These are phyloP conservation scores for Gastrolobium villosum DNA, from an alignment of 306 rosid genomes.

Conservation along the genomic window DNA sequence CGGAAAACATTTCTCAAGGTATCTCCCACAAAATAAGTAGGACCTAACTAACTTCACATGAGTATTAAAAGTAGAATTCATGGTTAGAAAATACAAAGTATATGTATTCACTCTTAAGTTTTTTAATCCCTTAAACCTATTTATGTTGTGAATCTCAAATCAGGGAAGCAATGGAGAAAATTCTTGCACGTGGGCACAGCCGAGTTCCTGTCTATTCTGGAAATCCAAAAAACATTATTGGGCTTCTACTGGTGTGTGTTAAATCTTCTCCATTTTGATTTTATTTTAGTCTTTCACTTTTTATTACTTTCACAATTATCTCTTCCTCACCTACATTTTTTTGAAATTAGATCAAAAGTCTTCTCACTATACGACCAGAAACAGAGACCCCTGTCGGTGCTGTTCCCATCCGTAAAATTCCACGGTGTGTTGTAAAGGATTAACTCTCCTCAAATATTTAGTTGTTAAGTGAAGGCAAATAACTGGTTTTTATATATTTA, in stretches of 20 bases:
- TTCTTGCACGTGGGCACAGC: slow-evolving; percentile 98
- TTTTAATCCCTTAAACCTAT: slow-evolving; percentile 5
- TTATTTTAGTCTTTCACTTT: slow-evolving; percentile 6
- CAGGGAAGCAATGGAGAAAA: slow-evolving; percentile 99
- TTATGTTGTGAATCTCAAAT: slow-evolving; percentile 45
- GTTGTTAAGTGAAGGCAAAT: slow-evolving; percentile 23
- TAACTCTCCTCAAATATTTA: neutral
- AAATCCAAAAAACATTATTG: slow-evolving; percentile 88
- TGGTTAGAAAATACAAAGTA: slow-evolving; percentile 13
- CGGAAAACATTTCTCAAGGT: slow-evolving; percentile 15
- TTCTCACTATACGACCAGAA: slow-evolving; percentile 97
- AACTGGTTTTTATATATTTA: slow-evolving; percentile 14
- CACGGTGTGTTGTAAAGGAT: slow-evolving; percentile 64
- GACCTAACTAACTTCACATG: neutral
- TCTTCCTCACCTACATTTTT: slow-evolving; percentile 30
- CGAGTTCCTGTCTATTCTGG: slow-evolving; percentile 98
- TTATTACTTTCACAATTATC: slow-evolving; percentile 1
- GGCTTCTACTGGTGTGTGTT: slow-evolving; percentile 84
- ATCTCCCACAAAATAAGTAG: slow-evolving; percentile 18
- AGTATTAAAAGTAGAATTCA: slow-evolving; percentile 14
- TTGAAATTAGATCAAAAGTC: slow-evolving; percentile 84
- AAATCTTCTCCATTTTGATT: slow-evolving; percentile 29
- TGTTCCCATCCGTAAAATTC: slow-evolving; percentile 92
- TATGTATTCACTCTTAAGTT: neutral
- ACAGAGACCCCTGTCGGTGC: slow-evolving; percentile 96